Conservation (phyloP, 2,329 filamentous ascomycete species). For the Pseudogymnoascus sp. region DNA sequence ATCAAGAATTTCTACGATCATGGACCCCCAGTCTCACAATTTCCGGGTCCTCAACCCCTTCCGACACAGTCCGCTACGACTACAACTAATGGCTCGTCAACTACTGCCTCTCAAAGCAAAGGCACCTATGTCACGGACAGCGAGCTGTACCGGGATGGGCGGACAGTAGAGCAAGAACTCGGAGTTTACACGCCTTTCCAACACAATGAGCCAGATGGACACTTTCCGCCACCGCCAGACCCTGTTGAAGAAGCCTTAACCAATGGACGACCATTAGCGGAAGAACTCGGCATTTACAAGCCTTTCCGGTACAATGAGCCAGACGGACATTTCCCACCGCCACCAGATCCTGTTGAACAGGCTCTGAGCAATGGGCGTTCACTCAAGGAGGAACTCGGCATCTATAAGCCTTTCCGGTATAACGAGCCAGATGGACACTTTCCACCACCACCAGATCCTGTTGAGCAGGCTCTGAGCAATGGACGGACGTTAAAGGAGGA, state of each 20-base stretch:
- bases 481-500: background rate
- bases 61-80: background rate
- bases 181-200: slow-evolving; percentile 32
- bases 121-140: slow-evolving; percentile 4
- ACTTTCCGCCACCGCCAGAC: slow-evolving; percentile 21
- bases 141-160: slow-evolving; percentile 5
- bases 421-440: slow-evolving; percentile 33
- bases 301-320: slow-evolving; percentile 22
- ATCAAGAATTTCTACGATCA: slow-evolving; percentile 17
- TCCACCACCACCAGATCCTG: slow-evolving; percentile 21
- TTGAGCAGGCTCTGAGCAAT: slow-evolving; percentile 30
- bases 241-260: slow-evolving; percentile 32
- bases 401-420: slow-evolving; percentile 10
- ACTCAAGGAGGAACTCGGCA: slow-evolving; percentile 5
- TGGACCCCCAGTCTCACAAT: slow-evolving; percentile 8
- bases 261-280: background rate
- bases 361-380: slow-evolving; percentile 24
- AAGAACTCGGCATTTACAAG: slow-evolving; percentile 8
- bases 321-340: slow-evolving; percentile 30
- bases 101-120: background rate
- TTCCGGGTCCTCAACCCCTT: background rate
- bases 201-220: slow-evolving; percentile 34
- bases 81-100: background rate
- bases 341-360: slow-evolving; percentile 26
- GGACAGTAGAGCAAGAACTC: background rate